Base-by-base conservation (phyloP, 441 rosid species). In the Hypseocharis bilobata region DNA sequence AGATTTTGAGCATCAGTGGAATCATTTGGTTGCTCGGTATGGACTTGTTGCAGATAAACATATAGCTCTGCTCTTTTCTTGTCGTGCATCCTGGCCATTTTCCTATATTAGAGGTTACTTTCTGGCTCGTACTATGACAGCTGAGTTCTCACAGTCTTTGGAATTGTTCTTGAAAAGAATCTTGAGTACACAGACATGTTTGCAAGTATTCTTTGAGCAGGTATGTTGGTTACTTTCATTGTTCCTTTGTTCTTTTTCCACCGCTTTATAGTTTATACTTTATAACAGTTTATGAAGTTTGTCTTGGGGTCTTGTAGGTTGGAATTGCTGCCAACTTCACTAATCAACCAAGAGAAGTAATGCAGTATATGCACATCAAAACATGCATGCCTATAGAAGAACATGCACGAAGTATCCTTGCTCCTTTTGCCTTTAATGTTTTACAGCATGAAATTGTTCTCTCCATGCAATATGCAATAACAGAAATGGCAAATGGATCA, bases 321-420 rank as follows among this genome's bases (percentile, higher is more conserved):
- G 74, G 79, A 64, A 62, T 70, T 58, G 79, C 94, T 13, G 83
- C 85, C 55, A 75, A 71, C 70, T 70, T 79, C 22, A 68, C 66
- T 68, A 83, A 74, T 74, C 83, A 73, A 71, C 62, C 61, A 59
- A 63, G 63, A 57, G 79, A 80, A 40, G 76, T 34, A 36, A 68
- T 81, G 71, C 88, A 77, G 64, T 85, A 74, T 68, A 66, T 78
- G 73, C 82, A 64, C 63, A 51, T 80, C 65, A 89, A 83, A 75
- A 86, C 96, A 14, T 79, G 84, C 81, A 81, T 83, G 78, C 98
- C 93, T 27, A 86, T 89, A 74, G 98, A 92, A 82, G 92, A 83
- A 68, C 93, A 89, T 54, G 94, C 96, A 28, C 83, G 84, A 25
- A 78, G 76, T 65, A 60, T 87, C 75, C 86, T 89, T 49, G 83